Evolutionary conservation across 352 stramenopile species (phyloP), one percentile per base, ranked within the genome.

Genomic region (Detonula confervacea): DNA sequence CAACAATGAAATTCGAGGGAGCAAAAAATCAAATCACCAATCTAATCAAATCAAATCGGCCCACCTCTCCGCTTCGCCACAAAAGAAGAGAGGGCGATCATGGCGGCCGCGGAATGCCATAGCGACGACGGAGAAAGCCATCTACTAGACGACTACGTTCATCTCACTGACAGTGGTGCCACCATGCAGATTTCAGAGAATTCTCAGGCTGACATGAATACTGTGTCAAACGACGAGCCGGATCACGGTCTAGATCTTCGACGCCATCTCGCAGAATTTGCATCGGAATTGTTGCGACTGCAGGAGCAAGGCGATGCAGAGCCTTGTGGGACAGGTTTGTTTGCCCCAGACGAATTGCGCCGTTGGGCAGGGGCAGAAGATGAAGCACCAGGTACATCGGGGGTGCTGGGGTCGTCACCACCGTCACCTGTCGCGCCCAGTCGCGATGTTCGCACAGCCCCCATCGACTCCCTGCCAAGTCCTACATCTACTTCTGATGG

Each of bases 211-310:
- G 44, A 27, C 44, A 18, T 12, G 0, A 30, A 14, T 14, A 44
- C n/a, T 30, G 18, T 24, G 11, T 14, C 11, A 44, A 44, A 6
- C n/a, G 54, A 66, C 14, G 30, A 54, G 60, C 2, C 51, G 5
- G n/a, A 9, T 27, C 14, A 22, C 7, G n/a, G n/a, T n/a, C n/a
- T n/a, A n/a, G 16, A 59, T 49, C 52, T 75, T 37, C 29, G 54
- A 49, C 20, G 20, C 0, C 27, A 46, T 11, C 54, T 75, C 33
- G 66, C 52, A 1, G 66, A 75, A 56, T 33, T 75, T 0, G 51
- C 66, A 39, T 55, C 66, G 20, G 66, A 75, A 52, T 37, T 75
- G 18, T 57, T 75, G 30, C 52, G 66, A 65, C 35, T 75, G 51
- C 66, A 75, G 39, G 66, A 75, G 24, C 33, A 67, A 29, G 51